These are phyloP conservation scores for Geosiphon pyriformis DNA, from an alignment of 192 early-diverging fungal genomes.

Conservation along the genomic window DNA sequence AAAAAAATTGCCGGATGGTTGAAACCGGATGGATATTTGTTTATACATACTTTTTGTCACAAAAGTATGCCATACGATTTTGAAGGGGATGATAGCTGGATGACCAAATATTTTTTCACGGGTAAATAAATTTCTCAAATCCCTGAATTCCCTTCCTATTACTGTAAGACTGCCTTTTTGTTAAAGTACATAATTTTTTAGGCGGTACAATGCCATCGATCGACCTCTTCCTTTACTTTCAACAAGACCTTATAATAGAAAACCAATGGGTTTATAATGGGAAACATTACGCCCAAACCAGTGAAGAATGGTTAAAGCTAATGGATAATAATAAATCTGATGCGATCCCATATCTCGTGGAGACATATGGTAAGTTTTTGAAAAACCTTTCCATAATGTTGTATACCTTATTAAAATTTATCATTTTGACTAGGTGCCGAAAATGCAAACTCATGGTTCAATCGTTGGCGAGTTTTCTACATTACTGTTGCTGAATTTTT, in stretches of 20 bases:
- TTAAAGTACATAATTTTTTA: no score
- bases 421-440: not conserved
- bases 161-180: no score
- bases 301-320: constrained; percentile 47
- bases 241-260: constrained; percentile 45
- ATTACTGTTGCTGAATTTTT: constrained; percentile 52
- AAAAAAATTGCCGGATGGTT: constrained; percentile 54
- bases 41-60: constrained; percentile 62
- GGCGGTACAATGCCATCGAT: constrained; percentile 35
- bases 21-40: constrained; percentile 49
- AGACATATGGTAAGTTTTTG: constrained; percentile 42
- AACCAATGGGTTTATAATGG: constrained; percentile 60
- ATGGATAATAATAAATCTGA: constrained; percentile 44
- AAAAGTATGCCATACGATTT: constrained; percentile 54
- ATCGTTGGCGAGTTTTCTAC: constrained; percentile 62
- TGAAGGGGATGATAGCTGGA: constrained; percentile 47
- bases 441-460: constrained; percentile 48
- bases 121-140: no score
- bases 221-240: constrained; percentile 60
- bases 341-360: constrained; percentile 36
- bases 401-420: not conserved
- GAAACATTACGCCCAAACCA: constrained; percentile 50
- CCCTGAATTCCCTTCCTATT: no score
- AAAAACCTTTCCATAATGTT: not conserved
- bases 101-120: constrained; percentile 62